Evolutionary conservation across 2,329 filamentous ascomycete genomes (phyloP).

Genomic region (Ophiostoma fasciatum): DNA sequence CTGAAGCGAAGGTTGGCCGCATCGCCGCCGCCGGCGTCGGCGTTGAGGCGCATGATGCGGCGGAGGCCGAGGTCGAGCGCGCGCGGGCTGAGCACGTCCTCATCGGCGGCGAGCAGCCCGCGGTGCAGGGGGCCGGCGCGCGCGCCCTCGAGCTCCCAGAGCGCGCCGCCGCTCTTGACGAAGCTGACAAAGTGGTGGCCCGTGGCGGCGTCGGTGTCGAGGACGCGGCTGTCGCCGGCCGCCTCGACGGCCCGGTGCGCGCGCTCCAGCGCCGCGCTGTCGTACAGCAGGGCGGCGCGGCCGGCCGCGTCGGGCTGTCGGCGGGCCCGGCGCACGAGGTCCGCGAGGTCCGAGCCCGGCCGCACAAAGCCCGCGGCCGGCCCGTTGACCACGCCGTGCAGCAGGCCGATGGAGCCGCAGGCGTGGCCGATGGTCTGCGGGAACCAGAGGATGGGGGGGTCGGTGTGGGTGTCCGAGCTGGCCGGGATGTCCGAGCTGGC

Average conservation of each 20-base stretch:
- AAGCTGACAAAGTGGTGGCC: conserved; percentile 74
- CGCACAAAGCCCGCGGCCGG: conserved; percentile 37
- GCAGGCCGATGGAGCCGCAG: conserved; percentile 63
- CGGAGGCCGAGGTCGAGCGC: conserved; percentile 36
- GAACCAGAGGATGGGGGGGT: conserved; percentile 66
- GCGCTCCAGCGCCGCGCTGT: conserved; percentile 53
- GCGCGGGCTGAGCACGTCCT: conserved; percentile 50
- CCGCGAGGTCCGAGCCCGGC: conserved; percentile 37
- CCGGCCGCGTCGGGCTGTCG: conserved; percentile 42
- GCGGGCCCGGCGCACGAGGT: conserved; percentile 47
- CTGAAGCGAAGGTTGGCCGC: background rate
- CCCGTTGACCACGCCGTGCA: conserved; percentile 65
- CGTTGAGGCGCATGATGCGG: background rate
- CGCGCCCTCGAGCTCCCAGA: conserved; percentile 71
- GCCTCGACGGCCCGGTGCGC: conserved; percentile 58
- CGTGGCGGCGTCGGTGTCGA: conserved; percentile 31
- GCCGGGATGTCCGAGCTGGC: conserved; percentile 16
- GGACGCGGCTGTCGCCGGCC: conserved; percentile 40
- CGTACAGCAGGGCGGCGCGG: conserved; percentile 56
- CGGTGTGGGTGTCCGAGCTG: conserved; percentile 18
- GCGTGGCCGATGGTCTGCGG: conserved; percentile 73
- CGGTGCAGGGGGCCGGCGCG: conserved; percentile 60
- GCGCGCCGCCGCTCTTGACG: conserved; percentile 48
- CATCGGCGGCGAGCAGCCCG: conserved; percentile 35
- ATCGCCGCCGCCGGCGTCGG: background rate